Base-by-base conservation (phyloP, 2,329 filamentous ascomycete genomes). In the Aspergillus eucalypticola region DNA sequence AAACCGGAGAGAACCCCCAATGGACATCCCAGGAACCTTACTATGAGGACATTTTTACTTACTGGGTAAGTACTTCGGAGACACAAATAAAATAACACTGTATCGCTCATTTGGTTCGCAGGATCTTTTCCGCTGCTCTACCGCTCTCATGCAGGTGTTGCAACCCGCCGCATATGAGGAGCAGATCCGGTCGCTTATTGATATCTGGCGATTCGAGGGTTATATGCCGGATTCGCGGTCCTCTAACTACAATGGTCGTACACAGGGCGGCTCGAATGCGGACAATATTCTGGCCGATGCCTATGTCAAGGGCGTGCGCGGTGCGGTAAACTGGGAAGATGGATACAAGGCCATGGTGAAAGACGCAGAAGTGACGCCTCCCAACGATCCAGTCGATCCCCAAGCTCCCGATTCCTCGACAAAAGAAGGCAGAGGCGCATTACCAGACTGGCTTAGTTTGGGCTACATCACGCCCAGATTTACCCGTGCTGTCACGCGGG, bases 261-360 rank as follows among this genome's bases (percentile, higher is more conserved):
- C 86, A 0, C 88, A 91, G 70, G 88, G 87, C 10, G 89, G 89
- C 7, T 88, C 84, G 11, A 90, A 90, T 67, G 84, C 85, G 3
- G 88, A 91, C 70, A 90, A 89, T 59, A 83, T 91, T 3, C 82
- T 91, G 15, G 88, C 88, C 2, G 89, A 91, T 67, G 89, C 88
- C 0, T 91, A 85, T 63, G 82, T 90, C 29, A 91, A 91, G 71
- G 87, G 87, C 0, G 78, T 89, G 3, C 71, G 71, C 11, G 87
- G 86, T 4, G 76, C 76, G 3, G 77, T 91, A 46, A 78, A 90
- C 72, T 91, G 88, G 89, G 75, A 79, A 3, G 83, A 85, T 56
- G 87, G 81, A 3, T 88, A 85, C 65, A 75, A 79, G 5, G 86
- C 87, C 50, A 88, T 90, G 86, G 76, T 84, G 8, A 88, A 84